Conservation (phyloP, 1,284 basidiomycete genomes). For the Sparassis latifolia region DNA sequence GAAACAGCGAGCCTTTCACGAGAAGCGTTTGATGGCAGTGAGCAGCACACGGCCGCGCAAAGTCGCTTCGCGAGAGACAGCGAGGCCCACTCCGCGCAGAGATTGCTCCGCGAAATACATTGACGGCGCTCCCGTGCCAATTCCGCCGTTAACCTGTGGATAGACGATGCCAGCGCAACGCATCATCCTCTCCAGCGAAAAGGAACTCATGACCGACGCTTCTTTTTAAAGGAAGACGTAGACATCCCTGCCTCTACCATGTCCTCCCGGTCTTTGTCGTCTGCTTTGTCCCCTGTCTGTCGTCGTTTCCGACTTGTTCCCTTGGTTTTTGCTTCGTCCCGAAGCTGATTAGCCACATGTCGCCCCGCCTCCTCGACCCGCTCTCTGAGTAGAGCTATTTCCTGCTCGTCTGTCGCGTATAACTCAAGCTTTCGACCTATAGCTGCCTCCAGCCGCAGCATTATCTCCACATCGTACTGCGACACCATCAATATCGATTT, state of each 20-base stretch:
- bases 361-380: slow-evolving; percentile 87
- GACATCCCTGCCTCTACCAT: slow-evolving; percentile 82
- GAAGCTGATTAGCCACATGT: slow-evolving; percentile 76
- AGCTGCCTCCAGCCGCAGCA: slow-evolving; percentile 92
- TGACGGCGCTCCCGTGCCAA: too few relatives aligned
- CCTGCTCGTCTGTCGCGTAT: slow-evolving; percentile 89
- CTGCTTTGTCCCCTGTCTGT: slow-evolving; percentile 35
- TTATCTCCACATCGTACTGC: slow-evolving; percentile 96
- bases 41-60: too few relatives aligned
- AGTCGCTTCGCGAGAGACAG: too few relatives aligned
- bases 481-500: slow-evolving; percentile 96
- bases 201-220: too few relatives aligned
- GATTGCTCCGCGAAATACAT: too few relatives aligned
- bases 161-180: too few relatives aligned
- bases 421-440: slow-evolving; percentile 90
- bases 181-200: too few relatives aligned
- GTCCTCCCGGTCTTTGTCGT: slow-evolving; percentile 28
- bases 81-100: too few relatives aligned
- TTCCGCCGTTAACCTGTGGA: too few relatives aligned
- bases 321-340: slow-evolving; percentile 51
- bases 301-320: slow-evolving; percentile 52
- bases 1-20: too few relatives aligned
- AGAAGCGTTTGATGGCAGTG: too few relatives aligned
- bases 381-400: slow-evolving; percentile 83
- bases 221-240: slow-evolving; percentile 45